Percentiles rank a stretch among this genome's conserved stretches.
phyloP scores from a whole-genome alignment of 2,329 filamentous ascomycete species.

The Aureobasidium sp. region DNA sequence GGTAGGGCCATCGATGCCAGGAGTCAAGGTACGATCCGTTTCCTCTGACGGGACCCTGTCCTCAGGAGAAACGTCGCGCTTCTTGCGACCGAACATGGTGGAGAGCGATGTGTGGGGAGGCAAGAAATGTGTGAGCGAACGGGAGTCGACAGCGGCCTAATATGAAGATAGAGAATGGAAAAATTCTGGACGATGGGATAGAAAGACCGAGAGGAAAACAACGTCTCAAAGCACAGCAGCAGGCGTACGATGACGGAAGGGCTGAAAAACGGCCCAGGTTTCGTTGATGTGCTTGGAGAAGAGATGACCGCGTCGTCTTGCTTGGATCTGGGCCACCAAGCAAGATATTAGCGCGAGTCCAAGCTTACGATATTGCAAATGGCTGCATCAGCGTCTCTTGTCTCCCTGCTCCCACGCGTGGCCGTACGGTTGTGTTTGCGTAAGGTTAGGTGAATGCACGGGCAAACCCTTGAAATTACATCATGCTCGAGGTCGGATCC shows the following conservation, averaged over 20 bases:
- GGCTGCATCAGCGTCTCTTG: not conserved
- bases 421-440: not conserved
- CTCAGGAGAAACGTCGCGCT: constrained; percentile 14
- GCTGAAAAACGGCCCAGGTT: not conserved
- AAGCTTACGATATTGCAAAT: not conserved
- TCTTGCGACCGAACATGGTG: constrained; percentile 25
- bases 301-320: not conserved
- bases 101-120: not conserved
- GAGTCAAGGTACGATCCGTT: constrained; percentile 22
- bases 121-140: not conserved
- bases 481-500: not conserved
- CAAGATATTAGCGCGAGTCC: not conserved
- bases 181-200: not conserved
- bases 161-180: not conserved
- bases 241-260: constrained; percentile 1
- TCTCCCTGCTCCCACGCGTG: not conserved
- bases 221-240: not conserved
- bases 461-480: not conserved
- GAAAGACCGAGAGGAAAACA: not conserved
- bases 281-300: constrained; percentile 1
- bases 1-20: constrained; percentile 20
- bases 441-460: not conserved
- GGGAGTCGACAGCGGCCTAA: not conserved
- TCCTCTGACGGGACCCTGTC: constrained; percentile 10
- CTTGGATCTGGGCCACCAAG: not conserved